Conservation (phyloP, 2,329 filamentous ascomycete genomes). For the Geosmithia flava region DNA sequence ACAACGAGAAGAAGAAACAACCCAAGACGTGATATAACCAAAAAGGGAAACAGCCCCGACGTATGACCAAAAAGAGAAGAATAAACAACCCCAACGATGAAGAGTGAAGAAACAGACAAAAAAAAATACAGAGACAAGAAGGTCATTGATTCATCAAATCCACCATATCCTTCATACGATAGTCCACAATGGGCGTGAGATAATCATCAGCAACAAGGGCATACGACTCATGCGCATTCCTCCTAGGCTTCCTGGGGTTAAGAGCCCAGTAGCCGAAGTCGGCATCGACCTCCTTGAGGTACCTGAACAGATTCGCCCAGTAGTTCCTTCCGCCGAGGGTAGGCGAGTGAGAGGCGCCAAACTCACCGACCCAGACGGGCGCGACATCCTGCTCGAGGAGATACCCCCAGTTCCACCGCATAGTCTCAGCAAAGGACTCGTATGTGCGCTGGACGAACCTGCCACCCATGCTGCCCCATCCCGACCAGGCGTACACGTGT, state of each 20-base stretch:
- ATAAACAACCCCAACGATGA: not conserved
- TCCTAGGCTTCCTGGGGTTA: conserved; percentile 51
- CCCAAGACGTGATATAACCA: no score
- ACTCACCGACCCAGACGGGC: conserved; percentile 59
- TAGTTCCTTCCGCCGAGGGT: conserved; percentile 48
- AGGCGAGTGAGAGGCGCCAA: conserved; percentile 44
- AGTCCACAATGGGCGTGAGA: conserved; percentile 48
- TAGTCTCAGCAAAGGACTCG: conserved; percentile 46
- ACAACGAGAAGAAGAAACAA: no score
- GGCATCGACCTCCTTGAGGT: conserved; percentile 43
- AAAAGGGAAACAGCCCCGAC: no score
- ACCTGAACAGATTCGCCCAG: conserved; percentile 51
- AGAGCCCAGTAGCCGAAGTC: conserved; percentile 62
- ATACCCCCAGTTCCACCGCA: conserved; percentile 56
- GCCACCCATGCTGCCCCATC: conserved; percentile 50
- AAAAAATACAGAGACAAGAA: not conserved
- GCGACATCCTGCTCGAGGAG: conserved; percentile 31
- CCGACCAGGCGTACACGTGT: conserved; percentile 59
- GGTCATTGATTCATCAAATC: conserved; percentile 30
- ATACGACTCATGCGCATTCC: conserved; percentile 46
- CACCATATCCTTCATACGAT: conserved; percentile 48
- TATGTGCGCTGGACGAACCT: conserved; percentile 50
- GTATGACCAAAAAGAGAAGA: no score
- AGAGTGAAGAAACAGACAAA: not conserved
- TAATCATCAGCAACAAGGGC: conserved; percentile 51